Evolutionary conservation across 2,329 filamentous ascomycete species (phyloP).

Genomic region (Fusarium sterilihyphosum): DNA sequence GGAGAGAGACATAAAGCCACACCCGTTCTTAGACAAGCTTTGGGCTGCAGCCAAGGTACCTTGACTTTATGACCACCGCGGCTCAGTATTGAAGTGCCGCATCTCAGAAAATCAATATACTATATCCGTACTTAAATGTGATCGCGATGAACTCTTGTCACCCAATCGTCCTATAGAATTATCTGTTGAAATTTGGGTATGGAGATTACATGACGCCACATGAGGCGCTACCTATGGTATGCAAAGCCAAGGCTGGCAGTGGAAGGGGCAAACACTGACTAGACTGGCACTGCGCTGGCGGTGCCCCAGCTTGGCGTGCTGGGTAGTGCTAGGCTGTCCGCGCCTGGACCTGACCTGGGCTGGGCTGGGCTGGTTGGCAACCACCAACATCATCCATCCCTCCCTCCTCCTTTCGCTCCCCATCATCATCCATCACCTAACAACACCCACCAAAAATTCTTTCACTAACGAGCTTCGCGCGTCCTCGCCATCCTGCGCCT

Average conservation of each 20-base stretch:
- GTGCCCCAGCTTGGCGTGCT: background rate
- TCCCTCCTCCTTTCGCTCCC: slow-evolving; percentile 33
- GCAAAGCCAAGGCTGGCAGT: slow-evolving; percentile 23
- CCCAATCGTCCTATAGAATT: background rate
- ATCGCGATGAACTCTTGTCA: background rate
- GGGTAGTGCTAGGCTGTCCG: background rate
- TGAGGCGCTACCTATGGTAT: slow-evolving; percentile 27
- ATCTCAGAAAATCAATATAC: background rate
- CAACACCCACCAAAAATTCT: slow-evolving; percentile 36
- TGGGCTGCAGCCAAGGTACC: background rate
- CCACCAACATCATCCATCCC: slow-evolving; percentile 31
- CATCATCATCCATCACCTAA: slow-evolving; percentile 38
- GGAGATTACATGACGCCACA: slow-evolving; percentile 28
- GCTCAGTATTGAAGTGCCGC: background rate
- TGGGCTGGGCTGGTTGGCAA: slow-evolving; percentile 21
- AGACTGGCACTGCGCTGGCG: slow-evolving; percentile 7
- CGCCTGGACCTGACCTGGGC: background rate
- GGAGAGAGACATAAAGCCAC: slow-evolving; percentile 9
- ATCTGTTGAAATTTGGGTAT: background rate
- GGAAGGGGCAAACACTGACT: slow-evolving; percentile 10
- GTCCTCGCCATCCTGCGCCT: background rate
- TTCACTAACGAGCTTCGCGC: slow-evolving; percentile 25
- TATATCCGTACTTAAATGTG: background rate
- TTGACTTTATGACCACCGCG: slow-evolving; percentile 11
- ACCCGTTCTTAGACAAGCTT: slow-evolving; percentile 15